Base-by-base conservation (phyloP, 2,329 filamentous ascomycete species). In the Calonectria pauciramosa region DNA sequence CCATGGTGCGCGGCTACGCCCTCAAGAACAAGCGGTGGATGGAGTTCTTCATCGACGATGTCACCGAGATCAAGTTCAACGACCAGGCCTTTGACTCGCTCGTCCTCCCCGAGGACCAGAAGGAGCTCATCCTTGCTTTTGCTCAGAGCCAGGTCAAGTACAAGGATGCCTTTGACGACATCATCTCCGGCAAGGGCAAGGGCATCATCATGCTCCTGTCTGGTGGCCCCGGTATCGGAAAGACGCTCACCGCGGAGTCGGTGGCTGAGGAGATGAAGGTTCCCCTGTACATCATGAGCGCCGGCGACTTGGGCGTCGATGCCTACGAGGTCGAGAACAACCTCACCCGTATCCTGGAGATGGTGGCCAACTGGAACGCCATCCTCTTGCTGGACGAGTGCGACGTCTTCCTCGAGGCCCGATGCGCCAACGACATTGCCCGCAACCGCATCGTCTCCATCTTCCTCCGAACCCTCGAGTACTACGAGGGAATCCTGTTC, bases 221-320 rank as follows among this genome's bases (percentile, higher is more conserved):
- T 0, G 89, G 89, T 14, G 85, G 84, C 0, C 88, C 89, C 0
- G 89, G 89, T 41, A 86, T 88, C 8, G 89, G 89, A 30, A 89
- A 89, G 83, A 90, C 88, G 1, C 81, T 87, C 51, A 89, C 88
- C 1, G 88, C 87, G 10, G 87, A 88, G 81, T 84, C 86, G 1
- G 87, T 91, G 3, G 88, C 89, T 1, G 89, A 90, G 82, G 83
- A 86, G 76, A 86, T 88, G 75, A 83, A 84, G 56, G 85, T 86
- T 49, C 90, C 89, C 2, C 84, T 91, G 8, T 90, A 90, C 78
- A 86, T 85, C 30, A 85, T 91, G 64, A 87, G 86, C 74, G 93
- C 93, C 0, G 94, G 94, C 36, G 94, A 96, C 81, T 88, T 96
- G 0, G 94, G 94, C 34, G 91, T 91, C 1, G 90, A 93, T 69